phyloP scores from a whole-genome alignment of 805 yeast species.

The Sugiyamaella marilandica region DNA sequence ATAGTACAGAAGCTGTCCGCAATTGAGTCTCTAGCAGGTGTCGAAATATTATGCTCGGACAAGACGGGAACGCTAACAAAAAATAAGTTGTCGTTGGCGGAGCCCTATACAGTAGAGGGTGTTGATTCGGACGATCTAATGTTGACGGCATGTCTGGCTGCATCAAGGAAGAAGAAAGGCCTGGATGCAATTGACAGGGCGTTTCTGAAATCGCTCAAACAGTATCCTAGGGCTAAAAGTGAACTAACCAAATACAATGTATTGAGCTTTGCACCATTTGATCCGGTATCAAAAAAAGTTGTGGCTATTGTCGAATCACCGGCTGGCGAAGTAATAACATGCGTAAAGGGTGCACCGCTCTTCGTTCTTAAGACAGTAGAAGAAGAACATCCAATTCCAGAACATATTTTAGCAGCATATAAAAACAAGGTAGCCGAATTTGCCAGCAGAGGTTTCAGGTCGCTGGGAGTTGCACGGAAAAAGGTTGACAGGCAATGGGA shows the following conservation, averaged over 20 bases:
- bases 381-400: conserved; percentile 95
- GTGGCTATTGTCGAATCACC: conserved; percentile 93
- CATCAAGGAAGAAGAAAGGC: conserved; percentile 97
- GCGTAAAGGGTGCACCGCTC: conserved; percentile 98
- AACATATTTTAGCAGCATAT: conserved; percentile 87
- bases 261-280: conserved; percentile 93
- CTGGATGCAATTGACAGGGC: conserved; percentile 96
- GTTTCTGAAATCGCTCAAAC: conserved; percentile 83
- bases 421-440: conserved; percentile 97
- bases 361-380: conserved; percentile 95
- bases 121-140: conserved; percentile 92
- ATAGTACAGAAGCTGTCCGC: conserved; percentile 96
- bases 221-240: conserved; percentile 87
- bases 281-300: conserved; percentile 96
- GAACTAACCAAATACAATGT: conserved; percentile 93
- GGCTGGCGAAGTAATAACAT: conserved; percentile 88
- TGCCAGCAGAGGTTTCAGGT: conserved; percentile 97
- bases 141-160: conserved; percentile 97
- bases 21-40: conserved; percentile 96
- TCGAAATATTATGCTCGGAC: conserved; percentile 95
- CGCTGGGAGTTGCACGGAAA: conserved; percentile 98
- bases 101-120: conserved; percentile 97
- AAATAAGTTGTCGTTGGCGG: conserved; percentile 92
- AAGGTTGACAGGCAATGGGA: conserved; percentile 99
- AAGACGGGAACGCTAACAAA: conserved; percentile 97